A percentile compares a stretch with the other conserved stretches of the same genome.
phyloP scores from a whole-genome alignment of 2,329 filamentous ascomycete genomes.

The Stagonosporopsis cucurbitacearum region DNA sequence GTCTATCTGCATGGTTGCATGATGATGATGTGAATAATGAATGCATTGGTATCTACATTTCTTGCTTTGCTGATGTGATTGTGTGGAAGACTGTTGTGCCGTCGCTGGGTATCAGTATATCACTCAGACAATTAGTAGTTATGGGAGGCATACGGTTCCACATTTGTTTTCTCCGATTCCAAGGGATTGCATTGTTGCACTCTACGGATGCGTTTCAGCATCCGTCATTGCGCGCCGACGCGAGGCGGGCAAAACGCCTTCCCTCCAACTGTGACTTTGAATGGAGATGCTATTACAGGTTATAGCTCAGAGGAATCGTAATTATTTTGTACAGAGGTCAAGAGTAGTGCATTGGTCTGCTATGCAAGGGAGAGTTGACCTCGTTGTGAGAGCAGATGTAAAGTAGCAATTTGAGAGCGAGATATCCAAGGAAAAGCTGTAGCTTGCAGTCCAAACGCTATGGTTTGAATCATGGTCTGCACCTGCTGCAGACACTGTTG shows the following conservation, averaged over 20 bases:
- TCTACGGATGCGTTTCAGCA: no score
- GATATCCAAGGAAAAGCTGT: constrained; percentile 10
- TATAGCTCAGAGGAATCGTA: constrained; percentile 14
- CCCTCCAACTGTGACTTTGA: constrained; percentile 12
- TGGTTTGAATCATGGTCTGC: constrained; percentile 4
- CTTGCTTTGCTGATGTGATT: not conserved
- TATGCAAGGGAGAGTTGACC: not conserved
- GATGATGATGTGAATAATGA: constrained; percentile 9
- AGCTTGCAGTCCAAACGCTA: constrained; percentile 13
- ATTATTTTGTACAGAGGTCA: constrained; percentile 14
- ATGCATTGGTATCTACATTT: constrained; percentile 5
- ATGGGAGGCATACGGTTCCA: no score
- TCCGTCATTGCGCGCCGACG: no score
- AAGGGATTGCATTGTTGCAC: no score
- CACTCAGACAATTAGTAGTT: no score
- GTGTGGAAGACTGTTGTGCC: not conserved
- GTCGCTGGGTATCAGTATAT: not conserved
- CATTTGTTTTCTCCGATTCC: no score
- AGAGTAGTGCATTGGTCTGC: constrained; percentile 1
- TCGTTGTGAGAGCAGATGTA: constrained; percentile 4
- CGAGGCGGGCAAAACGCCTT: constrained; percentile 3
- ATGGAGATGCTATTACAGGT: constrained; percentile 14
- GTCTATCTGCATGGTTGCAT: constrained; percentile 6
- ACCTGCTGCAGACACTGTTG: not conserved
- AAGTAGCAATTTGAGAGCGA: constrained; percentile 23